Evolutionary conservation across 345 rosid genomes (phyloP).

Genomic region (Trapa incisa): DNA sequence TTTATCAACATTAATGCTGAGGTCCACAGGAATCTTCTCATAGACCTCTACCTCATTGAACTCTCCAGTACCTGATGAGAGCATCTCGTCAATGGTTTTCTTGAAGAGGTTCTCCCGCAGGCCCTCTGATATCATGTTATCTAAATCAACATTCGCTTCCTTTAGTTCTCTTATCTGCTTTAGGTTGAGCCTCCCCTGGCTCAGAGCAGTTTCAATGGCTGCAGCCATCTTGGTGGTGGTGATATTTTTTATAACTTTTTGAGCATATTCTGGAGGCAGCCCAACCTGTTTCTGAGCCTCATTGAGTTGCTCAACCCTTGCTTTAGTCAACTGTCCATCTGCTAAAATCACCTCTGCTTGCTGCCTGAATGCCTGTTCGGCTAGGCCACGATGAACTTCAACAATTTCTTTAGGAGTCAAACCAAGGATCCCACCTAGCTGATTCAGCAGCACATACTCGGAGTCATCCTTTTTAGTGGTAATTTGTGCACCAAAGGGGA

Average conservation of each 20-base stretch:
- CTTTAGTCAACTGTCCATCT: conserved; percentile 86
- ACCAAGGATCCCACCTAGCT: conserved; percentile 86
- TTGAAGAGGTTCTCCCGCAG: conserved; percentile 69
- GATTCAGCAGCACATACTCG: conserved; percentile 59
- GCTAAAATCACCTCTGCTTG: conserved; percentile 95
- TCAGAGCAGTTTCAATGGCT: conserved; percentile 77
- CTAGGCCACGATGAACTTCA: conserved; percentile 41
- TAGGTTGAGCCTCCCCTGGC: conserved; percentile 64
- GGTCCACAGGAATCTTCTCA: conserved; percentile 69
- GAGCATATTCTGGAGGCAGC: conserved; percentile 65
- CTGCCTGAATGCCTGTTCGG: conserved; percentile 69
- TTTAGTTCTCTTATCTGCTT: conserved; percentile 86
- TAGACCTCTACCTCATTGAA: conserved; percentile 79
- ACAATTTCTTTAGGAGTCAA: conserved; percentile 56
- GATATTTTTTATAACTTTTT: conserved; percentile 69
- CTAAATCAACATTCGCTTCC: conserved; percentile 64
- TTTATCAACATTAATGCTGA: conserved; percentile 55
- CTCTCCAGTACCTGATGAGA: conserved; percentile 96
- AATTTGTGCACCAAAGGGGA: too few species aligned
- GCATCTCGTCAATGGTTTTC: conserved; percentile 75
- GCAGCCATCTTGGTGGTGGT: conserved; percentile 77
- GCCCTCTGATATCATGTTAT: conserved; percentile 63
- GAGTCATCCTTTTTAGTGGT: conserved; percentile 34
- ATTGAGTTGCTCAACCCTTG: conserved; percentile 62
- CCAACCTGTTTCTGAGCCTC: conserved; percentile 86